phyloP scores from a whole-genome alignment of 2,329 filamentous ascomycete genomes.

The Macroventuria anomochaeta region DNA sequence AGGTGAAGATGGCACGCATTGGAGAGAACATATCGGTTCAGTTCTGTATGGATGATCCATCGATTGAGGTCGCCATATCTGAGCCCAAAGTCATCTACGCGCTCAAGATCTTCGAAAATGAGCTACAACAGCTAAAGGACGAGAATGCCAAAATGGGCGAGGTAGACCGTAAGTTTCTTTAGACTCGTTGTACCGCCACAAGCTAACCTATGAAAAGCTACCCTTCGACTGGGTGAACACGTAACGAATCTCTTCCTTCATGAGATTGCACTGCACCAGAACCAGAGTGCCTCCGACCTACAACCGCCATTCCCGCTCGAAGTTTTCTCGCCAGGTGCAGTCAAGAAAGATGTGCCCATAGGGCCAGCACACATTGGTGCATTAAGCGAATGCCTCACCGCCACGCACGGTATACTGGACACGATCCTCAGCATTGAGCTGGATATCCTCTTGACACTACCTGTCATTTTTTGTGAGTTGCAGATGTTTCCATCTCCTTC shows the following conservation, averaged over 20 bases:
- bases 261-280: conserved; percentile 58
- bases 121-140: conserved; percentile 50
- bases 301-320: conserved; percentile 54
- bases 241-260: conserved; percentile 58
- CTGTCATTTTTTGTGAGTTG: conserved; percentile 54
- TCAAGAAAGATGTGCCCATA: conserved; percentile 50
- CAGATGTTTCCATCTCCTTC: too few species aligned
- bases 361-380: conserved; percentile 57
- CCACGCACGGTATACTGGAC: conserved; percentile 56
- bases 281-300: conserved; percentile 53
- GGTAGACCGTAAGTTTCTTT: conserved; percentile 39
- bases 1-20: conserved; percentile 64
- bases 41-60: conserved; percentile 63
- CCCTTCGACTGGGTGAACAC: conserved; percentile 54
- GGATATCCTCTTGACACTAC: conserved; percentile 52
- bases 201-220: conserved; percentile 31
- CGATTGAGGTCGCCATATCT: conserved; percentile 59
- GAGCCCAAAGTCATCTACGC: conserved; percentile 63
- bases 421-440: conserved; percentile 58
- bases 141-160: conserved; percentile 49
- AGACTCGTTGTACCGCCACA: conserved; percentile 6
- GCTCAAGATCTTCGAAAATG: conserved; percentile 61
- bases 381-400: conserved; percentile 54
- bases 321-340: conserved; percentile 44
- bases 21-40: conserved; percentile 63